These are phyloP conservation scores for Trichophyton benhamiae DNA, from an alignment of 2,329 filamentous ascomycete genomes.

Conservation along the genomic window DNA sequence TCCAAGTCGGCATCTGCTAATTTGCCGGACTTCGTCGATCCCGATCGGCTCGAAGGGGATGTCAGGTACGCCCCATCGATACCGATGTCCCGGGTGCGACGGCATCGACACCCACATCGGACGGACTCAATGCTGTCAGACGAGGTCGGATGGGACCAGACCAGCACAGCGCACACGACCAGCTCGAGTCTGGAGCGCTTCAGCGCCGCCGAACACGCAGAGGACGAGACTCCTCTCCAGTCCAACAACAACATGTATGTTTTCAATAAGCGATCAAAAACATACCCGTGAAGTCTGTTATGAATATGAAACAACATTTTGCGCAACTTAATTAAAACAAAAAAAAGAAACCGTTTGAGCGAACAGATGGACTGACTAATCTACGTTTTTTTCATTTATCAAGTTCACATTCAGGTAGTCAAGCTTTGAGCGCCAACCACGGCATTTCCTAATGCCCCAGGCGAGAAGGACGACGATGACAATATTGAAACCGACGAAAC, in stretches of 20 bases:
- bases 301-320: background rate
- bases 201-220: background rate
- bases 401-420: too few relatives aligned
- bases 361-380: too few relatives aligned
- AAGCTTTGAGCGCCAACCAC: too few relatives aligned
- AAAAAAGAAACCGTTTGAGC: too few relatives aligned
- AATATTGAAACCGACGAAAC: background rate
- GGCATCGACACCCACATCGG: background rate
- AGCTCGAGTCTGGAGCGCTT: background rate
- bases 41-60: background rate
- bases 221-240: background rate
- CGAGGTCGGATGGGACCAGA: background rate
- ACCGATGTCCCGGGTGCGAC: background rate
- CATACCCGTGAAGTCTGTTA: background rate
- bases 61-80: background rate
- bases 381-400: too few relatives aligned
- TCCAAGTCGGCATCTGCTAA: background rate
- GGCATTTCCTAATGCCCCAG: too few relatives aligned
- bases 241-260: background rate
- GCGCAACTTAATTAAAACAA: background rate
- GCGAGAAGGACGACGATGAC: too few relatives aligned
- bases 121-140: background rate
- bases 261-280: background rate
- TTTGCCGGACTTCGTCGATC: conserved; percentile 4
- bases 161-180: background rate